These are phyloP conservation scores for Trichoderma atrobrunneum DNA, from an alignment of 2,329 filamentous ascomycete genomes.

Conservation along the genomic window DNA sequence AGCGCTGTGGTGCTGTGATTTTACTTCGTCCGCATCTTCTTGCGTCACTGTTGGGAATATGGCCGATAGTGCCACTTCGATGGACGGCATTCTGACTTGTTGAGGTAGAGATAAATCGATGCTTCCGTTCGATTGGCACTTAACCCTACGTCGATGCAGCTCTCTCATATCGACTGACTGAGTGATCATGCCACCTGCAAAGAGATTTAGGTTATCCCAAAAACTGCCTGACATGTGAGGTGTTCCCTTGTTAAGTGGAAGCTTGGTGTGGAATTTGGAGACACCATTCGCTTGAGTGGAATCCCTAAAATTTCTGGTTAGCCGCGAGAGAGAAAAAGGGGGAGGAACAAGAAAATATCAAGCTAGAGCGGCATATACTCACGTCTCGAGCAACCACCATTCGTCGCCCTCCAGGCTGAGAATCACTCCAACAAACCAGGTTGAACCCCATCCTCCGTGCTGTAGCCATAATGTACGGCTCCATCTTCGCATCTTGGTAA, in stretches of 20 bases:
- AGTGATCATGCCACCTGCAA: slow-evolving; percentile 50
- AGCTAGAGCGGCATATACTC: slow-evolving; percentile 29
- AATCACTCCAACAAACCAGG: slow-evolving; percentile 71
- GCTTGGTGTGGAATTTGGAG: slow-evolving; percentile 35
- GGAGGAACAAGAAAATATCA: not conserved
- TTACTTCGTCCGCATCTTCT: slow-evolving; percentile 2
- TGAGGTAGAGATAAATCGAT: slow-evolving; percentile 40
- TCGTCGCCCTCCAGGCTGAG: slow-evolving; percentile 70
- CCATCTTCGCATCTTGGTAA: slow-evolving; percentile 61
- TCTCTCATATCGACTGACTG: slow-evolving; percentile 50
- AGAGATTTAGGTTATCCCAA: slow-evolving; percentile 51
- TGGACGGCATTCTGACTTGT: slow-evolving; percentile 46
- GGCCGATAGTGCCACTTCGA: slow-evolving; percentile 50
- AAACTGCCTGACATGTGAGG: slow-evolving; percentile 48
- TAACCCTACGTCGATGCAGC: slow-evolving; percentile 45
- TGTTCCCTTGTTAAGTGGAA: slow-evolving; percentile 45
- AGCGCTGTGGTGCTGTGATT: slow-evolving; percentile 13
- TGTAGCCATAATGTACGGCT: slow-evolving; percentile 67
- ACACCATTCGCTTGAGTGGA: slow-evolving; percentile 27
- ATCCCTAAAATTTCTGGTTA: slow-evolving; percentile 27
- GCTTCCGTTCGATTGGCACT: slow-evolving; percentile 35
- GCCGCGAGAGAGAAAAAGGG: not conserved
- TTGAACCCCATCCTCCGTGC: slow-evolving; percentile 65
- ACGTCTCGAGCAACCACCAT: slow-evolving; percentile 74
- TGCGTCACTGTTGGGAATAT: slow-evolving; percentile 39